Conservation (phyloP, 495 filamentous ascomycete genomes). For the Beverwykella pulmonaria region DNA sequence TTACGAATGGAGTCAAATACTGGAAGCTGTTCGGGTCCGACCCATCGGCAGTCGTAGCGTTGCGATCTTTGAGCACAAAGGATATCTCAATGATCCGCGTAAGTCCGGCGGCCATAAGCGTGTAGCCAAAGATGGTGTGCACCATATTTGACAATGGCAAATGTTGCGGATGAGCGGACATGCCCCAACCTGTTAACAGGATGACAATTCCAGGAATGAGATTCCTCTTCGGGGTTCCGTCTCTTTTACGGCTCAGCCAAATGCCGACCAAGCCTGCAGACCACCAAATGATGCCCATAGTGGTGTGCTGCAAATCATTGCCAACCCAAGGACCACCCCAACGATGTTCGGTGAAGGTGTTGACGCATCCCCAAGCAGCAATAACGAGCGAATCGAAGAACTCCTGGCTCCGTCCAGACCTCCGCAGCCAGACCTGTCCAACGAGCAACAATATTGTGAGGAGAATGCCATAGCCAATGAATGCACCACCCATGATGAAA, state of each 20-base stretch:
- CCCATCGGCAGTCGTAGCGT: slow-evolving; percentile 59
- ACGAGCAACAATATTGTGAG: slow-evolving; percentile 85
- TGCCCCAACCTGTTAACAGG: slow-evolving; percentile 89
- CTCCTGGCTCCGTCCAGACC: slow-evolving; percentile 87
- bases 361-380: slow-evolving; percentile 91
- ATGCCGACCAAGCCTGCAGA: slow-evolving; percentile 86
- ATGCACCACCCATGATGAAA: slow-evolving; percentile 98
- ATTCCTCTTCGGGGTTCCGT: slow-evolving; percentile 87
- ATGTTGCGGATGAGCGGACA: slow-evolving; percentile 84
- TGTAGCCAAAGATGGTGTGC: slow-evolving; percentile 92
- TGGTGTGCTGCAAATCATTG: slow-evolving; percentile 95
- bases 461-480: slow-evolving; percentile 90
- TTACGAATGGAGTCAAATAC: slow-evolving; percentile 86
- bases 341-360: slow-evolving; percentile 96
- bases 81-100: slow-evolving; percentile 88
- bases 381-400: slow-evolving; percentile 95
- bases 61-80: slow-evolving; percentile 77
- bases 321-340: slow-evolving; percentile 91
- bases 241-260: slow-evolving; percentile 81
- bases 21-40: slow-evolving; percentile 85
- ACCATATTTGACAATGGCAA: slow-evolving; percentile 84
- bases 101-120: slow-evolving; percentile 85
- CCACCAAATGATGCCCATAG: slow-evolving; percentile 98
- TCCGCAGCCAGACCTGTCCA: slow-evolving; percentile 82
- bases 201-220: slow-evolving; percentile 90